Evolutionary conservation across 495 filamentous ascomycete species (phyloP).

Genomic region (Beverwykella pulmonaria): DNA sequence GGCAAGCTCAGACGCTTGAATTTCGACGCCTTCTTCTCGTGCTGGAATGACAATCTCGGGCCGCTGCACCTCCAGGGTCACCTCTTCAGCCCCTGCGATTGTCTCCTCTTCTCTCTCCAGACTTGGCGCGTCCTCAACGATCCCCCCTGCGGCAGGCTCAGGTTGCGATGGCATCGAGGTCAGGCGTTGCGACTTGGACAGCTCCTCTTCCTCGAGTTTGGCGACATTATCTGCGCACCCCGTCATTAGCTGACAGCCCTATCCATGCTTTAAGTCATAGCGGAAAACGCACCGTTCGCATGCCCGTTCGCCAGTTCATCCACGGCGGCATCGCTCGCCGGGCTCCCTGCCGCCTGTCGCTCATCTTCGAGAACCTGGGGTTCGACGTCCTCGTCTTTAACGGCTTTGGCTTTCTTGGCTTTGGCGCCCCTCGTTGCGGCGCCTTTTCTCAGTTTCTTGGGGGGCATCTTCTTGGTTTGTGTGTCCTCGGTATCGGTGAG

Average conservation of each 20-base stretch:
- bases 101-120: not conserved
- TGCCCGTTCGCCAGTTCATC: constrained; percentile 29
- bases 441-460: constrained; percentile 36
- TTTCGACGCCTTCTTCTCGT: not conserved
- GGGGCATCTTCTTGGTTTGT: constrained; percentile 25
- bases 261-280: not conserved
- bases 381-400: constrained; percentile 18
- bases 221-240: constrained; percentile 31
- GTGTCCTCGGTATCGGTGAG: constrained; percentile 1
- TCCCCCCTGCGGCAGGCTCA: not conserved
- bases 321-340: constrained; percentile 30
- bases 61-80: not conserved
- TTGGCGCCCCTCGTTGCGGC: constrained; percentile 25
- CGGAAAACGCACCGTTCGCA: constrained; percentile 23
- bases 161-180: not conserved
- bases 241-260: constrained; percentile 12
- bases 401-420: constrained; percentile 31
- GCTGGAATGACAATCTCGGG: too few relatives aligned
- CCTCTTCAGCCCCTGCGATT: not conserved
- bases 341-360: constrained; percentile 32
- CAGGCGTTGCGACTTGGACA: constrained; percentile 17
- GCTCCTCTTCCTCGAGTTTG: constrained; percentile 34
- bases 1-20: not conserved
- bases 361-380: constrained; percentile 32
- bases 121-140: not conserved